Base-by-base conservation (phyloP, 73 alveolate species). In the Paramecium primaurelia region DNA sequence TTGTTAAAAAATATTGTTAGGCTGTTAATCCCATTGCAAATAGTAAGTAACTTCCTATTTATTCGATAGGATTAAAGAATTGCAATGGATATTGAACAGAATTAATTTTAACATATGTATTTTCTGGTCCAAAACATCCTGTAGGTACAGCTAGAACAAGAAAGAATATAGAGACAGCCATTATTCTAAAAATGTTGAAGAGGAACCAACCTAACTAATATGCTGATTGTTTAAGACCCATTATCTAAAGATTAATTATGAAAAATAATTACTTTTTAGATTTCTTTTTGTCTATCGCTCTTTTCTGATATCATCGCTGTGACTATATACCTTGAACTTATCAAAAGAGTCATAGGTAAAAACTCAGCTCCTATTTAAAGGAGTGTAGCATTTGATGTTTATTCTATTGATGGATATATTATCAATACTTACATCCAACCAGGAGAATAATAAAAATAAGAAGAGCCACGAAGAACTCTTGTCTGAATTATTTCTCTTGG, bases 261-360 rank as follows among this genome's bases (percentile, higher is more conserved):
- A 25, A 37, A 10, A 12, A 30, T 36, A 22, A 22, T n/a, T 80
- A 80, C 91, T 47, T 80, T 80, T 47, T 80, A 25, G 8, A 80
- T 80, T 20, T 80, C 91, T 9, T 80, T 80, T 47, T 44, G 28
- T 44, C 91, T 80, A 11, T 80, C 91, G 12, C 77, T 45, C 77
- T 80, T 80, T 45, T 80, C 91, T 25, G 75, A 42, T 20, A 80
- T 80, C 91, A 80, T 80, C 1, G n/a, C 9, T 8, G 91, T 80
- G 18, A 49, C 75, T 47, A 80, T 80, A 6, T 28, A 44, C 32
- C 91, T 42, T n/a, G 64, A 80, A 7, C 64, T 80, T 10, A 80
- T 28, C 58, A 80, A 20, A 8, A 80, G 18, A 32, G 91, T 32
- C 91, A 80, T 80, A 8, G 91, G 91, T 28, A 80, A 9, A 36